These are phyloP conservation scores for Kwoniella shandongensis DNA, from an alignment of 768 basidiomycete genomes.

Conservation along the genomic window DNA sequence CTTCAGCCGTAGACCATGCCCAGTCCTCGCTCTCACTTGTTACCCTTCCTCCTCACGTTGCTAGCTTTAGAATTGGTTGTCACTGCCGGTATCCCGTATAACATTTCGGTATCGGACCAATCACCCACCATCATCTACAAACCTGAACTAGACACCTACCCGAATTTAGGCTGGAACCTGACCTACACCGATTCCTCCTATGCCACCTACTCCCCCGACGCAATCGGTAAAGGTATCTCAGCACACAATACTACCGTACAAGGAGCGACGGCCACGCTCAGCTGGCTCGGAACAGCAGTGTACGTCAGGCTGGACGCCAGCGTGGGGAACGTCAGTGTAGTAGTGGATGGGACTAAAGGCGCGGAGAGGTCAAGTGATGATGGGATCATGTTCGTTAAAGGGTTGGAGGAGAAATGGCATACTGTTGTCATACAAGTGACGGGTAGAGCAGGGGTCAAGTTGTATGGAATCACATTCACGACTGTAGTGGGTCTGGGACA, in stretches of 20 bases:
- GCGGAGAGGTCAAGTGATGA: neutral
- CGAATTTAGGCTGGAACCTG: constrained; percentile 10
- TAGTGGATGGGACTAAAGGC: constrained; percentile 7
- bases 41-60: neutral
- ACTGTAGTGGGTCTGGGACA: constrained; percentile 15
- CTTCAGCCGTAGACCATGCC: too few species aligned
- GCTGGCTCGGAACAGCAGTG: constrained; percentile 16
- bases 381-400: neutral
- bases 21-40: neutral
- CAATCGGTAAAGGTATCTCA: constrained; percentile 10
- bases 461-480: constrained; percentile 16
- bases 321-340: constrained; percentile 2
- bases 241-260: constrained; percentile 12
- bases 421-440: constrained; percentile 5
- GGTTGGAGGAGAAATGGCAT: constrained; percentile 9
- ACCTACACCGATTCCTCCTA: constrained; percentile 12
- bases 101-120: constrained; percentile 19
- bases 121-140: constrained; percentile 20
- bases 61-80: neutral
- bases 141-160: constrained; percentile 3
- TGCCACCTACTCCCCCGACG: constrained; percentile 5
- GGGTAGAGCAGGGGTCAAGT: constrained; percentile 9
- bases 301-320: constrained; percentile 11
- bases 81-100: constrained; percentile 7
- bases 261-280: constrained; percentile 12